phyloP scores from a whole-genome alignment of 192 early-diverging fungal species.

The Podila epicladia region DNA sequence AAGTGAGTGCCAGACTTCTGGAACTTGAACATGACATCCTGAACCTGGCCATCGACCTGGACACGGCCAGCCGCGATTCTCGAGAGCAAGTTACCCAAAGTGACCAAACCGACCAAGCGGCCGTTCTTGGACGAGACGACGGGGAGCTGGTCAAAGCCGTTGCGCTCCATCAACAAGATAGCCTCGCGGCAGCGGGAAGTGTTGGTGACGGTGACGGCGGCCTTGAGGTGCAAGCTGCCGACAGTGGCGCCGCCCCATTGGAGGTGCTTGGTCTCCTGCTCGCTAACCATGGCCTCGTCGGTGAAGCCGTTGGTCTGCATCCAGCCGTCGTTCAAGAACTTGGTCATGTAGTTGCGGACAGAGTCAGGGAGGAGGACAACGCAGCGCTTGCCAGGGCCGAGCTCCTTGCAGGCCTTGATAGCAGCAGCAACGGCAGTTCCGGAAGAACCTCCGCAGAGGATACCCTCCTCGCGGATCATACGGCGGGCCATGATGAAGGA shows the following conservation, averaged over 20 bases:
- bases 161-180: conserved; percentile 86
- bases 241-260: conserved; percentile 88
- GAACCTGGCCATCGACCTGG: conserved; percentile 69
- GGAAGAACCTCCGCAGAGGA: conserved; percentile 96
- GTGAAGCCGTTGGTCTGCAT: conserved; percentile 92
- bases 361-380: conserved; percentile 98
- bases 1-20: conserved; percentile 75
- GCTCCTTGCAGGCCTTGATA: conserved; percentile 81
- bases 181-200: conserved; percentile 79
- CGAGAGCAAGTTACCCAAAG: conserved; percentile 87
- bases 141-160: conserved; percentile 96
- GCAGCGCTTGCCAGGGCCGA: conserved; percentile 89
- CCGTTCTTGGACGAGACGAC: conserved; percentile 70
- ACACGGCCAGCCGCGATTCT: conserved; percentile 80
- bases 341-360: conserved; percentile 99
- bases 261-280: conserved; percentile 69
- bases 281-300: conserved; percentile 76
- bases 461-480: conserved; percentile 96
- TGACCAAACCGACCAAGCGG: conserved; percentile 85
- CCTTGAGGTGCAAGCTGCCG: conserved; percentile 79
- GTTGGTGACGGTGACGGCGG: conserved; percentile 89
- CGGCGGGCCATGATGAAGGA: conserved; percentile 96
- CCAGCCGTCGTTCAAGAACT: conserved; percentile 98
- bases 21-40: conserved; percentile 84
- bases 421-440: conserved; percentile 92